These are phyloP conservation scores for Wakefieldia striispora DNA, from an alignment of 768 basidiomycete genomes.

Conservation along the genomic window DNA sequence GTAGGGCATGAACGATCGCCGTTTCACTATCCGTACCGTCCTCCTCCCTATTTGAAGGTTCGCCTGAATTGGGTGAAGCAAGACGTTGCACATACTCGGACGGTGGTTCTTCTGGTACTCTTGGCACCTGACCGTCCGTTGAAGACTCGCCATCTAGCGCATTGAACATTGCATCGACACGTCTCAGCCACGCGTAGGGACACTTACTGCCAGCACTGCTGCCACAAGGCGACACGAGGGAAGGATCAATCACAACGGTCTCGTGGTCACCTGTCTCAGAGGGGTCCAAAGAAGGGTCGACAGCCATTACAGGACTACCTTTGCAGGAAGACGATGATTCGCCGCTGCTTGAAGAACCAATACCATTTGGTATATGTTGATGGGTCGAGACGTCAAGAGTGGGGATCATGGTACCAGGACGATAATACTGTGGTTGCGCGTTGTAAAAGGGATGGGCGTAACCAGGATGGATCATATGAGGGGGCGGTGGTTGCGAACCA, in stretches of 20 bases:
- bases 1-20: constrained; percentile 10
- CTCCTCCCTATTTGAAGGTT: constrained; percentile 8
- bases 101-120: constrained; percentile 10
- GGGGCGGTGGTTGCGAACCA: constrained; percentile 37
- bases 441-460: constrained; percentile 38
- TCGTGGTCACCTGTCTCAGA: constrained; percentile 14
- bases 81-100: constrained; percentile 1
- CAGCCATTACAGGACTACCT: constrained; percentile 23
- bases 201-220: constrained; percentile 19
- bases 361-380: constrained; percentile 24
- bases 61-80: constrained; percentile 7
- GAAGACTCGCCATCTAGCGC: constrained; percentile 31
- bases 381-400: constrained; percentile 16
- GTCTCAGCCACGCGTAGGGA: constrained; percentile 22
- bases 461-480: constrained; percentile 32
- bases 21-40: constrained; percentile 15
- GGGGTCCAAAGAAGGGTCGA: constrained; percentile 24
- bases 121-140: constrained; percentile 3
- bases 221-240: constrained; percentile 29
- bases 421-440: constrained; percentile 48
- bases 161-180: constrained; percentile 36
- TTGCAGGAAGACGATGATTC: constrained; percentile 29
- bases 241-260: constrained; percentile 37
- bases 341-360: constrained; percentile 22
- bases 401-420: constrained; percentile 31